Evolutionary conservation across 257 asterid genomes (phyloP).

Genomic region (Agastache rugosa): DNA sequence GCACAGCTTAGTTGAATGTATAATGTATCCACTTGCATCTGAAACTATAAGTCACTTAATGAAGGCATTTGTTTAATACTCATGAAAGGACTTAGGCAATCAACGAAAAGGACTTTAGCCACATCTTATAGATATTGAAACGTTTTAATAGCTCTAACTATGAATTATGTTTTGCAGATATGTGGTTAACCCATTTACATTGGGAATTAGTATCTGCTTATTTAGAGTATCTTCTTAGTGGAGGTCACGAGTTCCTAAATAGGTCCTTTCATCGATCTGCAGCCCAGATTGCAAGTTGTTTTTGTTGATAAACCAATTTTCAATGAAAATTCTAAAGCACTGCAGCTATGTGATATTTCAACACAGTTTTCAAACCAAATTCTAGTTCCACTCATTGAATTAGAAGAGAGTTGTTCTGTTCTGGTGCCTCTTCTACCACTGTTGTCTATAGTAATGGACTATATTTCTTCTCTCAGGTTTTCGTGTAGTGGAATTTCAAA

Average conservation of each 20-base stretch:
- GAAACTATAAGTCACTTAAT: background rate
- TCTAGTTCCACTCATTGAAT: background rate
- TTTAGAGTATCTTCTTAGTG: background rate
- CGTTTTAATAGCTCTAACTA: background rate
- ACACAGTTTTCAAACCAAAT: background rate
- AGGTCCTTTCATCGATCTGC: background rate
- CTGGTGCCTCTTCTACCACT: background rate
- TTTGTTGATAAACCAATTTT: background rate
- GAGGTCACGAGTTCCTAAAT: background rate
- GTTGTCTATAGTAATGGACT: background rate
- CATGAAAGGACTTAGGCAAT: background rate
- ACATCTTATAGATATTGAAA: background rate
- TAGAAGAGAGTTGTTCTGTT: background rate
- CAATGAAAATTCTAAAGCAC: background rate
- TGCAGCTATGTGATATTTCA: background rate
- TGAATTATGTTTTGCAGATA: background rate
- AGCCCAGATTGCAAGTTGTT: background rate
- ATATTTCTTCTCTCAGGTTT: background rate
- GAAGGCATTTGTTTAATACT: background rate
- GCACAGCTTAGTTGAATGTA: too few relatives aligned
- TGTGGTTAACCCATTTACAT: background rate
- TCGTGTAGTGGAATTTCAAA: background rate
- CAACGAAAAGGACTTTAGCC: background rate
- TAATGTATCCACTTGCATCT: background rate
- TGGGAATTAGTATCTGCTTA: background rate